Base-by-base conservation (phyloP, 2,329 filamentous ascomycete species). In the Clonostachys chloroleuca region DNA sequence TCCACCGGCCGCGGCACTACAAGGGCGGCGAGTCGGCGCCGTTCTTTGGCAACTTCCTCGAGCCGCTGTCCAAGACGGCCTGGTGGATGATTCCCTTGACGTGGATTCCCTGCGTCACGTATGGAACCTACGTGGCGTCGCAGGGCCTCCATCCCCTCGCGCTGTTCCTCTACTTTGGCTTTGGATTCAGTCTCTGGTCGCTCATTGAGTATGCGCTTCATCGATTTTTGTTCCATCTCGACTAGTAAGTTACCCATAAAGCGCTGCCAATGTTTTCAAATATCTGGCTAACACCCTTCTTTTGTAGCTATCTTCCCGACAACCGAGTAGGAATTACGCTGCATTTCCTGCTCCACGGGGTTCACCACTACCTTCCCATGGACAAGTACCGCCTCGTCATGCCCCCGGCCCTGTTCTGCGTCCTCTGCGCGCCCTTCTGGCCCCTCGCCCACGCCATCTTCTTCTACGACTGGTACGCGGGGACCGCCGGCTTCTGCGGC, bases 321-420 rank as follows among this genome's bases (percentile, higher is more conserved):
- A 95, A 97, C 65, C 81, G 90, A 47, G 85, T 89, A 14, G 86
- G 81, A 54, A 75, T 99, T 49, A 95, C 90, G 0, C 57, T 86
- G 18, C 94, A 99, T 66, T 99, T 99, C 70, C 72, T 96, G 40
- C 87, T 99, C 18, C 94, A 99, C 59, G 94, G 94, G 52, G 89
- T 99, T 52, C 94, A 99, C 63, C 94, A 99, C 68, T 99, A 97
- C 68, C 80, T 99, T 5, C 94, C 94, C 14, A 97, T 99, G 94
- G 94, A 99, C 72, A 92, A 86, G 62, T 92, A 96, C 59, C 86
- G 94, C 51, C 84, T 99, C 10, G 94, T 99, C 54, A 97, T 99
- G 94, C 94, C 94, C 2, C 94, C 94, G 0, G 81, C 89, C 0
- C 77, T 99, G 5, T 97, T 99, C 63, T 52, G 92, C 24, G 78